Evolutionary conservation across 2,329 filamentous ascomycete genomes (phyloP).

Genomic region (Sporothrix mexicana): DNA sequence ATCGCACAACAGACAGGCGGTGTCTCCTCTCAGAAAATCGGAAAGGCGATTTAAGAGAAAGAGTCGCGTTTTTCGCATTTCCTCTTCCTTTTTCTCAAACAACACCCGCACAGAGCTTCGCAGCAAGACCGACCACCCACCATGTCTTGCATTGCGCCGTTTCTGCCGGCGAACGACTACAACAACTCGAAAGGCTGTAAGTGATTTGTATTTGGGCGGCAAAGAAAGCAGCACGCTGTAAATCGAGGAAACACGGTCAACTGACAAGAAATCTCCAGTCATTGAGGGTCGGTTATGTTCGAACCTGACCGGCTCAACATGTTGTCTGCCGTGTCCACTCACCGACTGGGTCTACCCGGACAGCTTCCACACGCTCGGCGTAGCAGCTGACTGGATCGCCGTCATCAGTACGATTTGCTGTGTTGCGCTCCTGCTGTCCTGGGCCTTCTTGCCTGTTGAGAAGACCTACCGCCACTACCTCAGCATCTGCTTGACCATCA

Average conservation of each 20-base stretch:
- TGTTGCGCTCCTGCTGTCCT: slow-evolving; percentile 78
- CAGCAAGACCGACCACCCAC: background rate
- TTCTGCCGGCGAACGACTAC: slow-evolving; percentile 33
- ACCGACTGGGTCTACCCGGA: slow-evolving; percentile 75
- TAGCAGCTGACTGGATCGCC: slow-evolving; percentile 81
- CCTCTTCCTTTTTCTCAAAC: background rate
- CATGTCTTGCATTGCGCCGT: slow-evolving; percentile 35
- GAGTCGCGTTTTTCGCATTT: background rate
- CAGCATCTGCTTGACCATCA: slow-evolving; percentile 82
- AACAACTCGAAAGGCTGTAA: slow-evolving; percentile 37
- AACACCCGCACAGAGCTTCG: background rate
- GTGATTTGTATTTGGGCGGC: background rate
- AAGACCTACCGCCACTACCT: slow-evolving; percentile 93
- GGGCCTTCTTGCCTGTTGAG: slow-evolving; percentile 78
- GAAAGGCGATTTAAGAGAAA: background rate
- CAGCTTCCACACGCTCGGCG: slow-evolving; percentile 63
- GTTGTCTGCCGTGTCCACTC: slow-evolving; percentile 90
- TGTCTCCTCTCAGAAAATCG: background rate
- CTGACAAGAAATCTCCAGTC: slow-evolving; percentile 49
- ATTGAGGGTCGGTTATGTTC: slow-evolving; percentile 61
- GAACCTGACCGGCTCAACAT: slow-evolving; percentile 60
- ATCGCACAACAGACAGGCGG: background rate
- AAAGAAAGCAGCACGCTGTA: background rate
- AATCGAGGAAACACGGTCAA: no score
- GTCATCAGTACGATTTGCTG: slow-evolving; percentile 74